phyloP scores from a whole-genome alignment of 2,329 filamentous ascomycete genomes.

The Colletotrichum musae region DNA sequence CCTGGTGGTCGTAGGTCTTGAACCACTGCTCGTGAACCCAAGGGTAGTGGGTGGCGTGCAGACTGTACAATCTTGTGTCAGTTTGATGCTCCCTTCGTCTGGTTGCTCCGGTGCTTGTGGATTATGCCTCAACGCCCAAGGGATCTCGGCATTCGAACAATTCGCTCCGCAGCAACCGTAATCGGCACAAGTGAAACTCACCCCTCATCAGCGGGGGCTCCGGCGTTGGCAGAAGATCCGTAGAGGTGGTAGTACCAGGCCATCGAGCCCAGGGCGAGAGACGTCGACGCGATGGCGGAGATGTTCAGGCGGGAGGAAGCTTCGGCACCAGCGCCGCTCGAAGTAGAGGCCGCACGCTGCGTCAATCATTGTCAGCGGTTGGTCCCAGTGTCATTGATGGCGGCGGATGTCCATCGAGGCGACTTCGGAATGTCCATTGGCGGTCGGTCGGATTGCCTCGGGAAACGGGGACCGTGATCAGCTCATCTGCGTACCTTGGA shows the following conservation, averaged over 20 bases:
- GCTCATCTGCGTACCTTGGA: slow-evolving; percentile 77
- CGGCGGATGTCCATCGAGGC: slow-evolving; percentile 42
- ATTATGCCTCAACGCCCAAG: slow-evolving; percentile 42
- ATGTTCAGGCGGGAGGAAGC: slow-evolving; percentile 85
- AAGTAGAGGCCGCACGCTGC: slow-evolving; percentile 79
- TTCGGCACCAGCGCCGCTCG: slow-evolving; percentile 79
- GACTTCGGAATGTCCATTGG: slow-evolving; percentile 34
- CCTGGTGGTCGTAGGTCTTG: slow-evolving; percentile 97
- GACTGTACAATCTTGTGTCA: slow-evolving; percentile 65
- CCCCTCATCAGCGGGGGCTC: slow-evolving; percentile 97
- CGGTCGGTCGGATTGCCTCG: slow-evolving; percentile 50
- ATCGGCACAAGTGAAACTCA: slow-evolving; percentile 69
- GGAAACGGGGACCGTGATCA: slow-evolving; percentile 53
- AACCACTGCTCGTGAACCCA: slow-evolving; percentile 94
- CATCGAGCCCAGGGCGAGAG: slow-evolving; percentile 87
- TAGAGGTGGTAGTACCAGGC: slow-evolving; percentile 99
- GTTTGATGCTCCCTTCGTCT: slow-evolving; percentile 27
- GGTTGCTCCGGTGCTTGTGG: slow-evolving; percentile 23
- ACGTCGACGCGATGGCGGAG: slow-evolving; percentile 88
- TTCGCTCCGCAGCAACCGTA: slow-evolving; percentile 25
- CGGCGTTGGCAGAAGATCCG: slow-evolving; percentile 87
- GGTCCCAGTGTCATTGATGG: slow-evolving; percentile 41
- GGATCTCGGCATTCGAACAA: slow-evolving; percentile 28
- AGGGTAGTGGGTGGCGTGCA: slow-evolving; percentile 92
- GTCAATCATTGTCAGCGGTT: slow-evolving; percentile 55